Base-by-base conservation (phyloP, 2,329 filamentous ascomycete genomes). In the Amauroascus verrucosus region DNA sequence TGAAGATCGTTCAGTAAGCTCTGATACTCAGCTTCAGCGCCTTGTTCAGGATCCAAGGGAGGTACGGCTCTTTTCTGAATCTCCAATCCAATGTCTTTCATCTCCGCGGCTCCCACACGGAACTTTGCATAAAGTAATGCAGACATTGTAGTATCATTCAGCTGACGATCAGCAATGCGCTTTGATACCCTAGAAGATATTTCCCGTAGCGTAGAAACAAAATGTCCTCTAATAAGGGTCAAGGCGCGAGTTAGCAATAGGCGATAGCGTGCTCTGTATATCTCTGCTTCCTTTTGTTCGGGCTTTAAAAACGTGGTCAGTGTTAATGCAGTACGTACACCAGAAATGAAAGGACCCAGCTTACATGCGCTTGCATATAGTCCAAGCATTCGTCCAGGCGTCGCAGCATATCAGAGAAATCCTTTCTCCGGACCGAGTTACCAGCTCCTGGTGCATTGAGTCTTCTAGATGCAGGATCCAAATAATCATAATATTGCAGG, bases 401-500 rank as follows among this genome's bases (percentile, higher is more conserved):
- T 45, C 81, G 78, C 47, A 98, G 74, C 77, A 97, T 94, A 51
- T 95, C 87, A 1, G 85, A 83, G 64, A 97, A 96, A 43, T 86
- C 85, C 48, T 85, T 83, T 54, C 85, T 84, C 44, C 90, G 85
- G 14, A 96, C 90, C 53, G 95, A 77, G 54, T 85, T 88, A 47
- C 87, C 84, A 18, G 91, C 90, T 0, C 90, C 89, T 0, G 93
- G 90, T 0, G 90, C 90, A 73, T 97, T 97, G 54, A 98, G 80
- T 13, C 89, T 81, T 53, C 90, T 80, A 0, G 89, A 95, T 56
- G 91, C 89, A 45, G 85, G 89, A 59, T 98, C 93, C 5, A 98
- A 78, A 65, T 95, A 96, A 18, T 86, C 82, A 68, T 98, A 98
- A 70, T 95, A 96, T 64, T 90, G 84, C n/a, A 96, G 75, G 61